A percentile compares a stretch with the other conserved stretches of the same genome.
These are phyloP conservation scores for Dacryopinax primogenitus DNA, from an alignment of 768 basidiomycete genomes.

Conservation along the genomic window DNA sequence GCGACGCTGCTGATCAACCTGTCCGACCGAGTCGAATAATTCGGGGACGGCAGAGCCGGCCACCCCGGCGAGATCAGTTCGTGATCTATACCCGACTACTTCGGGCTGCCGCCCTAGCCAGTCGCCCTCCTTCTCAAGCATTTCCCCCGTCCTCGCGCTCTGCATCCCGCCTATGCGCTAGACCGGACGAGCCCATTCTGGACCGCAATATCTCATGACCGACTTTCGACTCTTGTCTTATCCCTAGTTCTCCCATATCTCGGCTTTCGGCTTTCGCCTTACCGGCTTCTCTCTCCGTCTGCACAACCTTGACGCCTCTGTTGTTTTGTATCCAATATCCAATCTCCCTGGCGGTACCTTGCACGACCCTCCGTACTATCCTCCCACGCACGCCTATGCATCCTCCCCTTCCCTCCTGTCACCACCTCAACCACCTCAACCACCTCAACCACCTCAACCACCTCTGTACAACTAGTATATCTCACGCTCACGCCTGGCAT, in stretches of 20 bases:
- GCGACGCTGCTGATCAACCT: slow-evolving; percentile 82
- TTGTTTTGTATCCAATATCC: slow-evolving; percentile 9
- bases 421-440: not conserved
- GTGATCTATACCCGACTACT: not conserved
- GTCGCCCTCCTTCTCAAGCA: not conserved
- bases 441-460: not conserved
- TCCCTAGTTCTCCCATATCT: not conserved
- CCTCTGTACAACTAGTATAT: not conserved
- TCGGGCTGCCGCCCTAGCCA: not conserved
- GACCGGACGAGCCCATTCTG: not conserved
- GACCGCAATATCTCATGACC: slow-evolving; percentile 4
- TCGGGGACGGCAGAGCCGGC: not conserved
- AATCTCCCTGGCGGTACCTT: slow-evolving; percentile 6
- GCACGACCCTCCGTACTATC: not conserved
- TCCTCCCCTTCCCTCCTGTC: not conserved
- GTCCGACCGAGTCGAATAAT: slow-evolving; percentile 22
- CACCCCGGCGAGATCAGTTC: not conserved
- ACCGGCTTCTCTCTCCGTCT: not conserved
- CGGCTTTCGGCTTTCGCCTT: not conserved
- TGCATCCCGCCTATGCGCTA: not conserved
- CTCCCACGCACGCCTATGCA: slow-evolving; percentile 3
- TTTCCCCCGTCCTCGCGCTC: not conserved
- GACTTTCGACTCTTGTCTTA: not conserved
- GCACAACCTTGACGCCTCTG: not conserved
- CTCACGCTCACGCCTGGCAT: slow-evolving; percentile 7